A percentile compares a stretch with the other conserved stretches of the same genome.
Conservation (phyloP, 257 asterid species). For the Phtheirospermum japonicum region DNA sequence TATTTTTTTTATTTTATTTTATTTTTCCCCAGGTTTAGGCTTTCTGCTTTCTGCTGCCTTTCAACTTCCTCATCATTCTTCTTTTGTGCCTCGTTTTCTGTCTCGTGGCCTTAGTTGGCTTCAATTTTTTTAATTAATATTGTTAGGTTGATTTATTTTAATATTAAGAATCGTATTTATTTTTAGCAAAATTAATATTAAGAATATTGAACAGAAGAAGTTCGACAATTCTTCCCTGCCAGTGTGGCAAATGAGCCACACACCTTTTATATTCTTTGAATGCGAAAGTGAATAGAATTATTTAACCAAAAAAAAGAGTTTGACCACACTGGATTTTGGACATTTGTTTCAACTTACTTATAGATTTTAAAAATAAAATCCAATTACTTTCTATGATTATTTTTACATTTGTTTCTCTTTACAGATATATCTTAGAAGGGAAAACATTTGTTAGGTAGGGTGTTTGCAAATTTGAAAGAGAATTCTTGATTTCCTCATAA, state of each 20-base stretch:
- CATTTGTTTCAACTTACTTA: not conserved
- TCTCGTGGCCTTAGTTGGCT: constrained; percentile 18
- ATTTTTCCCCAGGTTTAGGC: constrained; percentile 35
- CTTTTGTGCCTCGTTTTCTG: constrained; percentile 26
- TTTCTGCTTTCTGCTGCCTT: constrained; percentile 41
- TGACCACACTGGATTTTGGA: not conserved
- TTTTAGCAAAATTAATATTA: not conserved
- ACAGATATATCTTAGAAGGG: no score
- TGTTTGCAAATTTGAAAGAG: no score
- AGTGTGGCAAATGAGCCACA: constrained; percentile 22
- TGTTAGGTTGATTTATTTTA: not conserved
- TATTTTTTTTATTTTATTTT: not conserved
- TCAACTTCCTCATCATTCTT: constrained; percentile 42
- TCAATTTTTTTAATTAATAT: not conserved
- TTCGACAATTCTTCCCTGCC: constrained; percentile 24
- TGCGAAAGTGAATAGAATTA: no score
- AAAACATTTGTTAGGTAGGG: no score
- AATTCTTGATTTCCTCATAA: no score
- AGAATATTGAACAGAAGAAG: constrained; percentile 2
- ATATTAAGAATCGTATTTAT: not conserved
- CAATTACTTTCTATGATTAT: no score
- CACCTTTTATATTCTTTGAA: constrained; percentile 5
- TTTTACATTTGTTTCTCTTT: no score
- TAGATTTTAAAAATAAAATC: no score
- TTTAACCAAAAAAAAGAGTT: not conserved